A percentile compares a stretch with the other conserved stretches of the same genome.
Conservation (phyloP, 805 yeast genomes). For the Spathaspora passalidarum region DNA sequence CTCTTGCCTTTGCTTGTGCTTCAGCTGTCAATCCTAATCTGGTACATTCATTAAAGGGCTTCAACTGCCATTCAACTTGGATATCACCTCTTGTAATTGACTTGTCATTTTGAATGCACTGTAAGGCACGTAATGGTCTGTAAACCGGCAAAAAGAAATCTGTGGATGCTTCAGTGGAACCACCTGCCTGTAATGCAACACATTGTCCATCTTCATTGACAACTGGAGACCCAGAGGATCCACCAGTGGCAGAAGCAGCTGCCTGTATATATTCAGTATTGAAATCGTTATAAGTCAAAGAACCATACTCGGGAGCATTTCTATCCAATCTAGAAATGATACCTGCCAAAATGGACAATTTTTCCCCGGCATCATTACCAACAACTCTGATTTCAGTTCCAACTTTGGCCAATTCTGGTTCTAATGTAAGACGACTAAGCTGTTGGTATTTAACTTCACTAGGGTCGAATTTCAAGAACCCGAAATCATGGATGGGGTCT, state of each 20-base stretch:
- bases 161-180: conserved; percentile 85
- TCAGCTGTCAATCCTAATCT: conserved; percentile 78
- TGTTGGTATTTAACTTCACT: conserved; percentile 67
- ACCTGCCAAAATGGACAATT: conserved; percentile 83
- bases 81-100: conserved; percentile 87
- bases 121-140: conserved; percentile 77
- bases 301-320: conserved; percentile 93
- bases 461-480: conserved; percentile 80
- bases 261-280: conserved; percentile 94
- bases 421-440: conserved; percentile 60
- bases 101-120: conserved; percentile 56
- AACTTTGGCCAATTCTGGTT: conserved; percentile 83
- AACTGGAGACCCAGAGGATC: conserved; percentile 96
- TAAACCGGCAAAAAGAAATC: conserved; percentile 88
- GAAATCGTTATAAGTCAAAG: conserved; percentile 84
- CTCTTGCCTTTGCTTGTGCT: conserved; percentile 68
- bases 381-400: conserved; percentile 93
- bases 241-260: conserved; percentile 94
- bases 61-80: conserved; percentile 83
- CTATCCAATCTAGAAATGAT: conserved; percentile 83
- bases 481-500: conserved; percentile 95
- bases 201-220: conserved; percentile 84
- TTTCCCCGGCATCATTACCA: conserved; percentile 97
- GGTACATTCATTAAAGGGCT: conserved; percentile 88
- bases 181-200: conserved; percentile 93